These are phyloP conservation scores for Aristolochia contorta DNA, from an alignment of 164 flowering plant species.

Conservation along the genomic window DNA sequence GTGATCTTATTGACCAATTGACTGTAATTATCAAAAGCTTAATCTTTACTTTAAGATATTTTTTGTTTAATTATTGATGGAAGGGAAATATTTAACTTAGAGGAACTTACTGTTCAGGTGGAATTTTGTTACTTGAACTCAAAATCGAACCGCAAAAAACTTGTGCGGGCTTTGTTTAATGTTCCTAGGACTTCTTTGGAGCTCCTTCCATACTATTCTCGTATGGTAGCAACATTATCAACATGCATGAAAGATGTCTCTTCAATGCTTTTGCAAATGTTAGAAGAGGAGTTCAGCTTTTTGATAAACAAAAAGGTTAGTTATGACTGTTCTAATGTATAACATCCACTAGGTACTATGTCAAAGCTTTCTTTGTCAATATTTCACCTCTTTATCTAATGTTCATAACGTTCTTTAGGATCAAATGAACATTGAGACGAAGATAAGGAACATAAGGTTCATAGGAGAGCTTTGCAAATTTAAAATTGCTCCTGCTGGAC, in stretches of 20 bases:
- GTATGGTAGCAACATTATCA: conserved; percentile 94
- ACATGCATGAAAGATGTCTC: conserved; percentile 97
- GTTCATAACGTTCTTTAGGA: conserved; percentile 43
- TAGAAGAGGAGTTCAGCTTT: conserved; percentile 92
- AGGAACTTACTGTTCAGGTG: conserved; percentile 40
- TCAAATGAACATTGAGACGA: conserved; percentile 97
- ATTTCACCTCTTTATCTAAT: not conserved
- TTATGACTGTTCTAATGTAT: conserved; percentile 1
- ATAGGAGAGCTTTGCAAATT: conserved; percentile 98
- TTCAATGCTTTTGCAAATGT: conserved; percentile 59
- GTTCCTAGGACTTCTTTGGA: conserved; percentile 95
- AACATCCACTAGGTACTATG: not conserved
- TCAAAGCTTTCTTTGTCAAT: not conserved
- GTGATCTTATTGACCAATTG: conserved; percentile 92
- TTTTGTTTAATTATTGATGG: not conserved
- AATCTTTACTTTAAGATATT: not conserved
- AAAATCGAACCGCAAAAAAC: conserved; percentile 77
- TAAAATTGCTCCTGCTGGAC: conserved; percentile 72
- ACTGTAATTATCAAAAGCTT: conserved; percentile 46
- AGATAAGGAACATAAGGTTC: conserved; percentile 88
- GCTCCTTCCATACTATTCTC: conserved; percentile 86
- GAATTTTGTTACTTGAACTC: conserved; percentile 96
- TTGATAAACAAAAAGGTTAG: conserved; percentile 81
- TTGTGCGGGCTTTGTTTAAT: conserved; percentile 84
- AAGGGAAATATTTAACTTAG: not conserved